phyloP scores from a whole-genome alignment of 306 rosid species.

The Quercus cerris region DNA sequence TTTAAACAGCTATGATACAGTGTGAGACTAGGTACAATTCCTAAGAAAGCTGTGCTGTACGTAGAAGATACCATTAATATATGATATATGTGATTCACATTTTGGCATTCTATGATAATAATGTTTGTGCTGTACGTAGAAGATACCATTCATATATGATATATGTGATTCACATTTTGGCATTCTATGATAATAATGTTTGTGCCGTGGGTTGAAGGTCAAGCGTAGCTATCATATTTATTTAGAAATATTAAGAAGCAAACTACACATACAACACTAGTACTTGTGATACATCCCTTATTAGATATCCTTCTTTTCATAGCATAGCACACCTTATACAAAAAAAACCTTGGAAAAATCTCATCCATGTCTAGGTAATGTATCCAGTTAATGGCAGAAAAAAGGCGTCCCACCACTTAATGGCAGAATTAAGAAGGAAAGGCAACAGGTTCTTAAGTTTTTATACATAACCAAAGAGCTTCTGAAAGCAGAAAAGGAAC shows the following conservation, averaged over 20 bases:
- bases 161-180: background rate
- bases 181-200: background rate
- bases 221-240: conserved; percentile 10
- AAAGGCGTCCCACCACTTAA: too few relatives aligned
- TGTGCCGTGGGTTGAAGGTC: conserved; percentile 14
- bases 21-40: background rate
- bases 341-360: background rate
- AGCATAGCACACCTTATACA: background rate
- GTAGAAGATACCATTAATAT: too few relatives aligned
- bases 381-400: background rate
- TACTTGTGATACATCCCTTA: background rate
- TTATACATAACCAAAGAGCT: too few relatives aligned
- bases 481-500: too few relatives aligned
- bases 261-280: background rate
- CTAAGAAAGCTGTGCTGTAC: too few relatives aligned
- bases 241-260: background rate
- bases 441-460: too few relatives aligned
- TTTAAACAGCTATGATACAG: background rate
- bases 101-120: background rate
- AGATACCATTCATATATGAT: too few relatives aligned
- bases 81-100: background rate
- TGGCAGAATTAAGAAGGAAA: too few relatives aligned
- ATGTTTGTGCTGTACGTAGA: background rate
- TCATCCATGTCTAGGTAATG: background rate
- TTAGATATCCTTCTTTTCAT: background rate